Percentiles rank a stretch among this genome's conserved stretches.
These are phyloP conservation scores for Starmerella khaoyaiensis DNA, from an alignment of 805 yeast genomes.

Conservation along the genomic window DNA sequence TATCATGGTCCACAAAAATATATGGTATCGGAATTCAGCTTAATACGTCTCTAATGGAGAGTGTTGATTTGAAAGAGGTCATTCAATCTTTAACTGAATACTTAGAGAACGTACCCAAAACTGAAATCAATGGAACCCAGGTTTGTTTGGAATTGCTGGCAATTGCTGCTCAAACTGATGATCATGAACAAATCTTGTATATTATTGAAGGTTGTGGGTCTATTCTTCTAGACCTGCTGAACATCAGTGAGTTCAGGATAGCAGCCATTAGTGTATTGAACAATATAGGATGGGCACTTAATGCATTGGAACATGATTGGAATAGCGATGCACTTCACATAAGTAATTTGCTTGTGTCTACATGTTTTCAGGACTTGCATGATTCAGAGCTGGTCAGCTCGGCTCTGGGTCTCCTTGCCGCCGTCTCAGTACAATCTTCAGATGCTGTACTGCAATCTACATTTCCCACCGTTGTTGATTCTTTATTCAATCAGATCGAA, in stretches of 20 bases:
- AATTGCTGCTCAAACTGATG: slow-evolving; percentile 15
- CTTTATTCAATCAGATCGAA: slow-evolving; percentile 1
- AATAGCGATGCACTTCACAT: slow-evolving; percentile 20
- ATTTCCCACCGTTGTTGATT: background rate
- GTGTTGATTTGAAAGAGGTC: slow-evolving; percentile 10
- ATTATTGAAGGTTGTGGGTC: slow-evolving; percentile 23
- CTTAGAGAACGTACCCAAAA: slow-evolving; percentile 13
- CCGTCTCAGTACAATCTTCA: slow-evolving; percentile 16
- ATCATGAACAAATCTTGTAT: slow-evolving; percentile 10
- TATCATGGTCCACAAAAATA: slow-evolving; percentile 19
- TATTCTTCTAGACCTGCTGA: slow-evolving; percentile 22
- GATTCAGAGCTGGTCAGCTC: slow-evolving; percentile 23
- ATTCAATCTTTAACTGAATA: slow-evolving; percentile 1
- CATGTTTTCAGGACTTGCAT: slow-evolving; percentile 17
- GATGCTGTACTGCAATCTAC: background rate
- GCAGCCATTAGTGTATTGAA: slow-evolving; percentile 56
- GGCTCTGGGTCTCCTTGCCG: slow-evolving; percentile 14
- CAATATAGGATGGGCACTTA: slow-evolving; percentile 33
- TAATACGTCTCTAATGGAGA: slow-evolving; percentile 15
- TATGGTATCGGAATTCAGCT: slow-evolving; percentile 24
- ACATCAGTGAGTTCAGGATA: slow-evolving; percentile 32
- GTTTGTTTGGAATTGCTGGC: slow-evolving; percentile 63
- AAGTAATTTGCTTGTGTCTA: slow-evolving; percentile 17
- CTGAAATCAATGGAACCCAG: slow-evolving; percentile 48
- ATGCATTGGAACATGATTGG: slow-evolving; percentile 29